Conservation (phyloP, 192 early-diverging fungal genomes). For the Nowakowskiella sp. region DNA sequence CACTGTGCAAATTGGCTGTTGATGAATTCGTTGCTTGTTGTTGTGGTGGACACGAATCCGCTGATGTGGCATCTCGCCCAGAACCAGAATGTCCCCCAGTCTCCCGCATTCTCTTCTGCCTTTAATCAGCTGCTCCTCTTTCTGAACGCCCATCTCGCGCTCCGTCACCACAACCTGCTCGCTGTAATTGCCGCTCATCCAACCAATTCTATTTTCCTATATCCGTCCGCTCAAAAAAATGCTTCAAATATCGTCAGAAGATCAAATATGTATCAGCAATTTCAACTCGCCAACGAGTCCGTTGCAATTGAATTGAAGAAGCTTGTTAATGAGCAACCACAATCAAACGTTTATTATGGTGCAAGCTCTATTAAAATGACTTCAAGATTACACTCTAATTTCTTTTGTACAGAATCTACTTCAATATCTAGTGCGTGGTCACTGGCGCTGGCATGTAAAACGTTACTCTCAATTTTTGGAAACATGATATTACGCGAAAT, state of each 20-base stretch:
- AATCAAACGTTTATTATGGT: slow-evolving; percentile 42
- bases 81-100: slow-evolving; percentile 8
- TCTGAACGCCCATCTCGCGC: slow-evolving; percentile 87
- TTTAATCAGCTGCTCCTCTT: slow-evolving; percentile 76
- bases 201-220: slow-evolving; percentile 12
- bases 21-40: too few species aligned
- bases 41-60: slow-evolving; percentile 78
- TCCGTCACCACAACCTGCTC: slow-evolving; percentile 81
- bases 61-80: slow-evolving; percentile 57
- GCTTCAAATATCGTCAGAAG: slow-evolving; percentile 11
- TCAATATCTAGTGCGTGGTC: slow-evolving; percentile 23
- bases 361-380: slow-evolving; percentile 27
- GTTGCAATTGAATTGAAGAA: slow-evolving; percentile 19
- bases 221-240: neutral
- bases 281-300: slow-evolving; percentile 29
- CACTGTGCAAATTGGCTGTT: too few species aligned
- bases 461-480: neutral
- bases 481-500: neutral
- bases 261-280: slow-evolving; percentile 43
- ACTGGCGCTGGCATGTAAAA: slow-evolving; percentile 18
- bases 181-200: slow-evolving; percentile 61
- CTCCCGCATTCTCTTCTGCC: slow-evolving; percentile 51
- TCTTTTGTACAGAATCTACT: slow-evolving; percentile 4
- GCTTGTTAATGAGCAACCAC: slow-evolving; percentile 11
- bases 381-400: slow-evolving; percentile 26